Base-by-base conservation (phyloP, 2,329 filamentous ascomycete genomes). In the Lasiodiplodia sp. region DNA sequence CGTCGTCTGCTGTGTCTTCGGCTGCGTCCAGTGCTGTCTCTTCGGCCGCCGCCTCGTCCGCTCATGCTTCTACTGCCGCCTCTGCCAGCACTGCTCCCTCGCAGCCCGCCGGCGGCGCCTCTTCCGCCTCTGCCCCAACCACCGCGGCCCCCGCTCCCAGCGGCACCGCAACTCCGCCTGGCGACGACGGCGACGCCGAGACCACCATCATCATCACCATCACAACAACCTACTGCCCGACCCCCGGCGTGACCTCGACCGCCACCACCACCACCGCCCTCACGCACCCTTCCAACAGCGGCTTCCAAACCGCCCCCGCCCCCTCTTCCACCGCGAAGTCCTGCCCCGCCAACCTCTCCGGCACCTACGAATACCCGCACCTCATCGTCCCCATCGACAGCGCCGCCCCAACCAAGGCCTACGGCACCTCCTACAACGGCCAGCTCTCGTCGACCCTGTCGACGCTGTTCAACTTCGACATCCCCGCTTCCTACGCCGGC, bases 401-500 rank as follows among this genome's bases (percentile, higher is more conserved):
- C 40, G 52, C 69, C 31, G 31, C 60, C 1, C 75, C 77, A 14
- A 62, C 73, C 63, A 71, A 52, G 2, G 64, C 73, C 4, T 72
- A 72, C 25, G 70, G 70, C 23, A 79, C 78, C 2, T 70, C 75
- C 21, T 70, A 68, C 16, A 70, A 69, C 10, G 76, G 72, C 44
- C 60, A 69, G 3, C 70, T 79, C 69, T 82, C 80, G 4, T 74
- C 79, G 1, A 77, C 72, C 4, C 69, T 74, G 25, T 79, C 76
- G 44, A 78, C 78, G 16, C 71, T 85, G 69, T 85, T 84, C 78
- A 81, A 80, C 69, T 86, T 85, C 72, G 80, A 85, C 70, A 75
- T 86, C 28, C 81, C 81, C 0, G 16, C 58, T 14, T 0, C 72
- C 75, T 7, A 75, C 65, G 55, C 52, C 37, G 52, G 63, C 63